Evolutionary conservation across 2,329 filamentous ascomycete genomes (phyloP).

Genomic region (Didymella pinodella): DNA sequence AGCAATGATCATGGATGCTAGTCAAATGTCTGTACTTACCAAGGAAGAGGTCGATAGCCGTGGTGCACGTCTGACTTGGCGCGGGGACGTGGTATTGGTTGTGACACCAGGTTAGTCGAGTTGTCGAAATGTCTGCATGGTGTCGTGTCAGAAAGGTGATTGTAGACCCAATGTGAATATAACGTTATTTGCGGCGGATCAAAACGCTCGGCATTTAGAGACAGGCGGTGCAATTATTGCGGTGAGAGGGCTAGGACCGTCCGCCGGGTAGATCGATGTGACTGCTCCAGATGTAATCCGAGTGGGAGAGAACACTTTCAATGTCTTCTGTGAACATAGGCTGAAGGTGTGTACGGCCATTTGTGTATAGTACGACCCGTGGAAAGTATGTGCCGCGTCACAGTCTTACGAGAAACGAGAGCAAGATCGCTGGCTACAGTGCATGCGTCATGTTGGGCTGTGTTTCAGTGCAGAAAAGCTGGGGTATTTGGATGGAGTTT

Average conservation of each 20-base stretch:
- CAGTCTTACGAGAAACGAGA: not conserved
- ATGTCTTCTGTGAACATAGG: not conserved
- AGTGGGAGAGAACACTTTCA: not conserved
- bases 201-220: not conserved
- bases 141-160: not conserved
- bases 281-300: not conserved
- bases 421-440: not conserved
- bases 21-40: not conserved
- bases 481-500: not conserved
- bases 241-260: not conserved
- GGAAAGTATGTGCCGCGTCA: not conserved
- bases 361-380: not conserved
- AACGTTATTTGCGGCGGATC: not conserved
- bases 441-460: not conserved
- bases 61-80: not conserved
- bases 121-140: not conserved
- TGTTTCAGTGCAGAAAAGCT: not conserved
- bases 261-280: not conserved
- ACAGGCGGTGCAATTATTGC: not conserved
- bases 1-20: not conserved
- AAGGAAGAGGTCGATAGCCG: not conserved
- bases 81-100: not conserved
- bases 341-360: not conserved
- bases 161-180: not conserved
- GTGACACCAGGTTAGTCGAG: not conserved